Base-by-base conservation (phyloP, 352 stramenopile genomes). In the Phytophthora constricta region DNA sequence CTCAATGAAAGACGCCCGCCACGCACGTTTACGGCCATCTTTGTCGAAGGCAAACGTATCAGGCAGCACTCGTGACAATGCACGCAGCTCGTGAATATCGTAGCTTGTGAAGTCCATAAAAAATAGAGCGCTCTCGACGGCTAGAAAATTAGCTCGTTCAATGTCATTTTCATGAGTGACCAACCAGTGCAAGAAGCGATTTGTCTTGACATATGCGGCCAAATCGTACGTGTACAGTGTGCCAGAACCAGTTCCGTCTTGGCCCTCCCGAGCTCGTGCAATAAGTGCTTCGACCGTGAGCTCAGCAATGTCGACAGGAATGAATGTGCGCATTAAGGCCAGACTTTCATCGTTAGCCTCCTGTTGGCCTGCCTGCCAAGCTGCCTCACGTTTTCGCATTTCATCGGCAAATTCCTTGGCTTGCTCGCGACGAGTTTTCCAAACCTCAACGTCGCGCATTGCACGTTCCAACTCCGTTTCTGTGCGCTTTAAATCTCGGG, bases 211-310 rank as follows among this genome's bases (percentile, higher is more conserved):
- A 68, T 95, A 95, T 5, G 75, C 58, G 34, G 81, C 84, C 27
- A 95, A 64, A 33, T 95, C 86, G 57, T 88, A 87, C 17, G 86
- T 90, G 69, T 79, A 90, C n/a, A 94, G 72, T 19, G 86, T 76
- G 3, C 82, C 42, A 46, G 59, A 66, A 7, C 37, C 57, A 16
- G 45, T 16, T 23, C 59, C 59, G 16, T 26, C 50, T 10, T 13
- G n/a, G 25, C 61, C 62, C 14, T 53, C 53, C 2, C 58, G 58
- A 9, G 84, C 81, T 33, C 67, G 65, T 25, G 76, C 75, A n/a
- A 92, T 76, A 1, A 92, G 63, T 3, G 28, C 14, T 10, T 94
- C 84, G 2, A 91, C 61, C 2, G 65, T 88, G 27, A 94, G 62
- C 41, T 85, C 71, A 22, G 85, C 70, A 13, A 94, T 85, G 31